Conservation (phyloP, 2,329 filamentous ascomycete species). For the Thielaviopsis euricoi region DNA sequence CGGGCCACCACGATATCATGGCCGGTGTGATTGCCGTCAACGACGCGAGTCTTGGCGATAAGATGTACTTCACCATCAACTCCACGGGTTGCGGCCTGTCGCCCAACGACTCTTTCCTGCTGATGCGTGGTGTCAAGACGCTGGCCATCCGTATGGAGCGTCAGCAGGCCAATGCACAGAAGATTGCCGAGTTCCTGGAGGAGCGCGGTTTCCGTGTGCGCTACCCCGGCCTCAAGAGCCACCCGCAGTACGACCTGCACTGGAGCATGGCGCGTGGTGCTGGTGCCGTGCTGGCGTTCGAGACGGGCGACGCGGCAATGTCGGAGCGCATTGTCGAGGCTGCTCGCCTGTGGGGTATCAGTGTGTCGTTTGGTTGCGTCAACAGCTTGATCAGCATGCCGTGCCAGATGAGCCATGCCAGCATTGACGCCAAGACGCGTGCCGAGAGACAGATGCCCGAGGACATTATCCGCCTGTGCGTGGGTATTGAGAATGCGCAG, state of each 20-base stretch:
- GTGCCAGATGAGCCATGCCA: constrained; percentile 98
- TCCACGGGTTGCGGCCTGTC: constrained; percentile 85
- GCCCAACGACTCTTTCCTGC: constrained; percentile 88
- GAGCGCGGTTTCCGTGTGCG: constrained; percentile 82
- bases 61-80: constrained; percentile 94
- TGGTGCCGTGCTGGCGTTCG: constrained; percentile 87
- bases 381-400: constrained; percentile 99
- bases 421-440: constrained; percentile 88
- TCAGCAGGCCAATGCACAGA: constrained; percentile 82
- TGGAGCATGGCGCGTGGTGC: constrained; percentile 90
- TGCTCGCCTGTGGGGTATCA: constrained; percentile 82
- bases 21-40: constrained; percentile 91
- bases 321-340: constrained; percentile 91
- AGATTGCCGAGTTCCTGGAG: constrained; percentile 85
- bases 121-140: constrained; percentile 92
- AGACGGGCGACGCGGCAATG: constrained; percentile 71
- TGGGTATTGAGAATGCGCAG: constrained; percentile 85
- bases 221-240: constrained; percentile 83
- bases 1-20: constrained; percentile 97
- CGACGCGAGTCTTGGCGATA: constrained; percentile 63
- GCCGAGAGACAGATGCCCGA: constrained; percentile 84
- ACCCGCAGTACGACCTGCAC: constrained; percentile 92
- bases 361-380: constrained; percentile 93
- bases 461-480: constrained; percentile 87
- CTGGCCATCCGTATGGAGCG: constrained; percentile 97